Evolutionary conservation across 345 rosid genomes (phyloP), one percentile per base, ranked within the genome.

Genomic region (Eucalyptus marginata): DNA sequence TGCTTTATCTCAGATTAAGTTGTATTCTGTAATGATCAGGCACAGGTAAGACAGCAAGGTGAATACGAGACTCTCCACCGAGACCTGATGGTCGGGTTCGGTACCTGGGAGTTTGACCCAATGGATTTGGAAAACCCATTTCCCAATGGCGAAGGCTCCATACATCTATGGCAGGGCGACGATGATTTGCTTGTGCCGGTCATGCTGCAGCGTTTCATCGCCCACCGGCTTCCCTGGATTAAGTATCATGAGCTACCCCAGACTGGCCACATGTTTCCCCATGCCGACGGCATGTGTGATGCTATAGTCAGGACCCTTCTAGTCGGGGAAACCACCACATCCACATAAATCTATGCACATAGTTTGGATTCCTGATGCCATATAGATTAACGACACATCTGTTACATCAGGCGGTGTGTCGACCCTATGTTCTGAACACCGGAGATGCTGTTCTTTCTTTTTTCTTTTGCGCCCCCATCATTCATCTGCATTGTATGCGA

Each of bases 131-230:
- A 90, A 88, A 92, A 92, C 86, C 93, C 93, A 51, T 94, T 94
- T 49, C 94, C 94, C 0, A 90, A 94, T 52, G 87, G 89, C 2
- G 96, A 94, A 25, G 95, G 95, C 52, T 91, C 91, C 3, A 94
- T 95, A 64, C 97, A 95, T 33, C 71, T 95, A 81, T 94, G 96
- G 96, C 96, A 95, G 20, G 97, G 96, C 24, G 93, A 93, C 40
- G 94, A 94, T 44, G 96, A 95, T 88, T 56, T 49, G 25, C 88
- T 92, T 7, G 93, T 94, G 40, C 95, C 97, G 4, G 93, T 92
- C 87, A 91, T 88, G 22, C 89, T 95, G 86, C 95, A 95, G 87
- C 94, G 96, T 66, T 93, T 93, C 91, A 90, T 95, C 49, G 92
- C 91, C 3, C 86, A 94, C 90, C 91, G 89, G 80, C 93, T 94